Evolutionary conservation across 1,284 basidiomycete genomes (phyloP), one percentile per base, ranked within the genome.

Genomic region (Takashimella tepidaria): DNA sequence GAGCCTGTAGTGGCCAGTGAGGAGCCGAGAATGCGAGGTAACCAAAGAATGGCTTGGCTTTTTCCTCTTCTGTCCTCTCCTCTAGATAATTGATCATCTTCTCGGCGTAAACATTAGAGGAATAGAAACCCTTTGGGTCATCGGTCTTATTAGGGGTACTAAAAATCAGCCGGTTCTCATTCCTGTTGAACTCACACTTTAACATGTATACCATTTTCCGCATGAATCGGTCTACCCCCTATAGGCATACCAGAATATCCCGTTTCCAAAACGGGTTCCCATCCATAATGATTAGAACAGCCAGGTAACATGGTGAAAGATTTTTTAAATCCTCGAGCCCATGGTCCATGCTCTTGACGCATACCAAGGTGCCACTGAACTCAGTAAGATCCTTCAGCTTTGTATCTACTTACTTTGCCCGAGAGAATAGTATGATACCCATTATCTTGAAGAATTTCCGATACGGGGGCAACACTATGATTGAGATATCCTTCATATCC

Each of bases 311-410:
- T 53, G 11, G 59, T 52, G 25, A 61, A 69, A 10, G 58, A 57
- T 22, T 60, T 58, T 16, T 67, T 49, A 47, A 70, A 70, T 4
- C 68, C 68, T 12, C 68, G 57, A 4, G 64, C 54, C 22, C 58
- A 53, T 12, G 68, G 68, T 1, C 57, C 47, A 16, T 53, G 48
- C 23, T 69, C 60, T 8, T 50, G 45, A 3, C 56, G 60, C n/a
- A 70, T 56, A 8, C 68, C 68, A 12, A 70, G 58, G 47, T 70
- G 68, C 68, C 68, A 70, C 50, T 68, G 66, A 16, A 56, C 31
- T 37, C 61, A 55, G 31, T 22, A 31, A 41, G 41, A 40, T 11
- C 23, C 21, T 45, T n/a, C n/a, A n/a, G n/a, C n/a, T n/a, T n/a
- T 19, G 8, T 49, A 5, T 24, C n/a, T 19, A 46, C 51, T 11